Percentiles rank a stretch among this genome's conserved stretches.
phyloP scores from a whole-genome alignment of 495 filamentous ascomycete species.

The Evernia prunastri region DNA sequence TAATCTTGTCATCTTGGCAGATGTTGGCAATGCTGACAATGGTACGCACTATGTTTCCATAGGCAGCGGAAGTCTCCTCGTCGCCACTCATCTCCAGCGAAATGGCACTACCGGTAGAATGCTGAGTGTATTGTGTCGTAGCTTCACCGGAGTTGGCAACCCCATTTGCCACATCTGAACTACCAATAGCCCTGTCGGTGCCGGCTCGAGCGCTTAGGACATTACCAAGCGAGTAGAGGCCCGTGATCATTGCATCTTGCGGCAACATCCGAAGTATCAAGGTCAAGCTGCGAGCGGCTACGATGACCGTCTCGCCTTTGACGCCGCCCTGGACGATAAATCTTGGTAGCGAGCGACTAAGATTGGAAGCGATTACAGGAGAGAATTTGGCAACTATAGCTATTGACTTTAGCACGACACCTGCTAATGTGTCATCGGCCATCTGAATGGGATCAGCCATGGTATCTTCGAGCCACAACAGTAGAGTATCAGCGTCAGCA shows the following conservation, averaged over 20 bases:
- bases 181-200: constrained; percentile 30
- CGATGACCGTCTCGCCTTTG: constrained; percentile 53
- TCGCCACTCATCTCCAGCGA: constrained; percentile 65
- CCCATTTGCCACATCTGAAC: constrained; percentile 28
- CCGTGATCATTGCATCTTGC: constrained; percentile 89
- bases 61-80: constrained; percentile 64
- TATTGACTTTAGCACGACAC: constrained; percentile 70
- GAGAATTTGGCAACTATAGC: constrained; percentile 71
- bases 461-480: constrained; percentile 78
- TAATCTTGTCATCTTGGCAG: constrained; percentile 84
- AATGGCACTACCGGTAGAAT: constrained; percentile 66
- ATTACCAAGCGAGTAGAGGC: constrained; percentile 89
- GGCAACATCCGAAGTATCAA: constrained; percentile 72
- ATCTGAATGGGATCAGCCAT: constrained; percentile 74
- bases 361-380: constrained; percentile 60
- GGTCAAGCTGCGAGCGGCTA: constrained; percentile 77
- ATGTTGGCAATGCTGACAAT: constrained; percentile 78
- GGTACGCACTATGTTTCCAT: constrained; percentile 77
- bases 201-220: constrained; percentile 63
- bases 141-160: constrained; percentile 22
- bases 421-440: constrained; percentile 64
- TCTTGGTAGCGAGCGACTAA: constrained; percentile 74
- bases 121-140: constrained; percentile 46
- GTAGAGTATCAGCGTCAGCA: constrained; percentile 71
- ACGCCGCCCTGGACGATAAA: constrained; percentile 73